Evolutionary conservation across 495 filamentous ascomycete genomes (phyloP).

Genomic region (Saxophila tyrrhenica): DNA sequence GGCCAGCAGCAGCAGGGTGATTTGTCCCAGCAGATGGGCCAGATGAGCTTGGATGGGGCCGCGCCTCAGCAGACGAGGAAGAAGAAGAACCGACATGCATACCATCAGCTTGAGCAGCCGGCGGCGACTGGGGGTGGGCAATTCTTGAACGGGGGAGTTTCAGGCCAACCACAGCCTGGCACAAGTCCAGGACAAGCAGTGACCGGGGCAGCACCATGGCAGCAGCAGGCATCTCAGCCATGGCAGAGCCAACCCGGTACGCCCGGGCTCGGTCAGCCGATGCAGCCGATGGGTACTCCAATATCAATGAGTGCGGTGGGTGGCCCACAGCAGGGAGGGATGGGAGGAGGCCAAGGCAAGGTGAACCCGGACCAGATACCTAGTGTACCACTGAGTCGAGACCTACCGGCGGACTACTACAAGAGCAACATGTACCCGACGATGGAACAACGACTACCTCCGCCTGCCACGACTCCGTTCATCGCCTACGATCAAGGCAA

Average conservation of each 20-base stretch:
- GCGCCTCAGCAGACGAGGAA: slow-evolving; percentile 47
- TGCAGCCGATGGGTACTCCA: slow-evolving; percentile 38
- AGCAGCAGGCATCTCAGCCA: slow-evolving; percentile 32
- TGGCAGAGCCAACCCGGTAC: slow-evolving; percentile 3
- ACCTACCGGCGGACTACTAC: slow-evolving; percentile 71
- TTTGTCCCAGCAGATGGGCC: slow-evolving; percentile 77
- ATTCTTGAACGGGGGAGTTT: slow-evolving; percentile 47
- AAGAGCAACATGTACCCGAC: slow-evolving; percentile 82
- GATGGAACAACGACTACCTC: slow-evolving; percentile 81
- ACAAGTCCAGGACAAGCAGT: not conserved
- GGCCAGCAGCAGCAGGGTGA: slow-evolving; percentile 32
- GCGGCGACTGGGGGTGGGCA: slow-evolving; percentile 45
- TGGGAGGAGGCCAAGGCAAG: slow-evolving; percentile 46
- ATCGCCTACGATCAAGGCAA: slow-evolving; percentile 93
- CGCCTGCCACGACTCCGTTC: slow-evolving; percentile 81
- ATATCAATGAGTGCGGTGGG: slow-evolving; percentile 31
- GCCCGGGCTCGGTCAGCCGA: slow-evolving; percentile 21
- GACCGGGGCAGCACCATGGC: slow-evolving; percentile 14
- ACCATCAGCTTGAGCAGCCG: slow-evolving; percentile 73
- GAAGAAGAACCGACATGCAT: slow-evolving; percentile 91
- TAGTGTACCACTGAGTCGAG: slow-evolving; percentile 77
- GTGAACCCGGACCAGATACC: slow-evolving; percentile 91
- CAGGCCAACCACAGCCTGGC: slow-evolving; percentile 12
- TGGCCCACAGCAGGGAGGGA: slow-evolving; percentile 21
- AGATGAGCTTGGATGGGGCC: slow-evolving; percentile 33